Base-by-base conservation (phyloP, 495 filamentous ascomycete genomes). In the Penicillium desertorum region DNA sequence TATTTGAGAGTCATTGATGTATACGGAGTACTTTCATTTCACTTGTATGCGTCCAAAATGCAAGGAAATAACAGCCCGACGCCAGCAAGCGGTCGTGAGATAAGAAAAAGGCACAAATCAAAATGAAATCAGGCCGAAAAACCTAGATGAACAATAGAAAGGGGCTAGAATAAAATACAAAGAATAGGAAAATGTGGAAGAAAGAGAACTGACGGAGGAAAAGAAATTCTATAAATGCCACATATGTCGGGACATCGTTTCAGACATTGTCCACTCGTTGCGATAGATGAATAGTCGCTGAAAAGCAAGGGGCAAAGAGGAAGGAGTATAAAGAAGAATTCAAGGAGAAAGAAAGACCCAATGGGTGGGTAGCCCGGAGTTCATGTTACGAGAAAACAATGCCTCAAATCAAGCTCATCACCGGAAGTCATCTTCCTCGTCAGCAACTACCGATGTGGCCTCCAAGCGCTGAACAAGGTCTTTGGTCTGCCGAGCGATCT, bases 401-500 rank as follows among this genome's bases (percentile, higher is more conserved):
- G 23, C 44, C 7, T 27, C 12, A 9, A 14, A 42, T 43, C 22
- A 1, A 54, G 16, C 39, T 62, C 48, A 61, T 69, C 53, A 79
- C 47, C 70, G 70, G 56, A 79, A 79, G 44, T 79, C 76, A 47
- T 81, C 76, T 14, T 72, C 72, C 19, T 75, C 77, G 11, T 70
- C 70, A 36, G 64, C 70, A 11, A 69, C 61, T 8, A 72, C 65
- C 57, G 39, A 42, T 16, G 68, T 65, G 10, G 68, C 60, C 46
- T 76, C 73, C 27, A 81, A 63, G 30, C 70, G 71, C 36, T 76
- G 71, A n/a, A 78, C 84, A 49, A 91, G 75, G 65, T 90, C 88
- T 66, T 91, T 95, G 56, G 88, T 91, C 70, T 89, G 86, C 41
- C 88, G 79, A 2, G 89, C 91, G 65, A 94, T 87, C 74, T 91